Conservation (phyloP, 1,284 basidiomycete genomes). For the Anthracocystis panici-leucophaei region DNA sequence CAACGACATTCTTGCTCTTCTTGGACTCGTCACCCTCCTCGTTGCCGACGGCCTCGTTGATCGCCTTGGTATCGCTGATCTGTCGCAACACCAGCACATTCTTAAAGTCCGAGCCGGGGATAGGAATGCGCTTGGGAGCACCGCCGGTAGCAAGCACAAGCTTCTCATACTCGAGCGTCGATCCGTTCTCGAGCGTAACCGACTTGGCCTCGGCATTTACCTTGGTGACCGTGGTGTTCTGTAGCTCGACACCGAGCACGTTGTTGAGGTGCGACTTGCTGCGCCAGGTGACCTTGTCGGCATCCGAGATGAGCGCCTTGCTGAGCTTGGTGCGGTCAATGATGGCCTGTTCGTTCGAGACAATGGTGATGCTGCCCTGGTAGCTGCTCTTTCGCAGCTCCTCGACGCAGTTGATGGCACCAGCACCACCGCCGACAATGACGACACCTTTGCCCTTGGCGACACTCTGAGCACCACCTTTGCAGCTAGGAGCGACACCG, state of each 20-base stretch:
- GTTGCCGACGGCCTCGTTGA: constrained; percentile 76
- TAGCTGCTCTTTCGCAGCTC: constrained; percentile 87
- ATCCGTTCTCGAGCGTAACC: constrained; percentile 69
- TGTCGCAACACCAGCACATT: constrained; percentile 84
- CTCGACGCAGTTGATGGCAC: constrained; percentile 83
- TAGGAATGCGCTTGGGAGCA: constrained; percentile 76
- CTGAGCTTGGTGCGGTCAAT: constrained; percentile 92
- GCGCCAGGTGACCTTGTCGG: constrained; percentile 81
- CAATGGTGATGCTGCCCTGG: constrained; percentile 80
- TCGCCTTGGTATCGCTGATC: constrained; percentile 80
- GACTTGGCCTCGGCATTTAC: constrained; percentile 56
- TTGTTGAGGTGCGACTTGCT: constrained; percentile 81
- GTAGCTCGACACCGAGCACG: constrained; percentile 82
- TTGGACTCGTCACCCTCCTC: constrained; percentile 63
- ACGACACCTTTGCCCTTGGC: constrained; percentile 77
- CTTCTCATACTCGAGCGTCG: constrained; percentile 68
- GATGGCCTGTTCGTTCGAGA: constrained; percentile 83
- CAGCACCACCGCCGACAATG: constrained; percentile 87
- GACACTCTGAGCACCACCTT: constrained; percentile 66
- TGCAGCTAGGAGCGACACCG: constrained; percentile 57
- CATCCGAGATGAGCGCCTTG: constrained; percentile 84
- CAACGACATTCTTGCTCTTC: constrained; percentile 77
- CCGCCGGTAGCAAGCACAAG: constrained; percentile 71
- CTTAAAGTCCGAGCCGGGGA: constrained; percentile 81
- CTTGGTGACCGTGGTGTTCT: constrained; percentile 72